Conservation (phyloP, 495 filamentous ascomycete genomes). For the Daldinia bambusicola region DNA sequence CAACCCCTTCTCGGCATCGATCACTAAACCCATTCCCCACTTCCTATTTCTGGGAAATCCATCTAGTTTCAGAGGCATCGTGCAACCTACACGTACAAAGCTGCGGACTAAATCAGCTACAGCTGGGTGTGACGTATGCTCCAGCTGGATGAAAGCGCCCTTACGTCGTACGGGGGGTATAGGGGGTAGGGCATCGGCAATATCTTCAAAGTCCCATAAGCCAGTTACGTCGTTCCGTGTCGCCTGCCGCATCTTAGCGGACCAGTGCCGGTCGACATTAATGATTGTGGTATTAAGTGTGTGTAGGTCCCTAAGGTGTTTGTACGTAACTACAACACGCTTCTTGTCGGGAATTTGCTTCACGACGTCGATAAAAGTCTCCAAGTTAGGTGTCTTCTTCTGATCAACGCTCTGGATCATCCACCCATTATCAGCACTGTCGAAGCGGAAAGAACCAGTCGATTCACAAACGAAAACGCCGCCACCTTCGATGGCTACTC, state of each 20-base stretch:
- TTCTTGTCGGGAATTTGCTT: slow-evolving; percentile 88
- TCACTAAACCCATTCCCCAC: slow-evolving; percentile 93
- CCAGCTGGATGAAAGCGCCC: slow-evolving; percentile 89
- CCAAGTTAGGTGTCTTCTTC: slow-evolving; percentile 84
- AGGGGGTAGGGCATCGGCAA: slow-evolving; percentile 81
- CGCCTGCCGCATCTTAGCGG: slow-evolving; percentile 90
- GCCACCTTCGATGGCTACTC: slow-evolving; percentile 81
- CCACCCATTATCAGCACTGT: slow-evolving; percentile 91
- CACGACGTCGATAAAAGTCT: slow-evolving; percentile 92
- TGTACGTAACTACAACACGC: slow-evolving; percentile 91
- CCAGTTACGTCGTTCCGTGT: slow-evolving; percentile 91
- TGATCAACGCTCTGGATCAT: slow-evolving; percentile 89
- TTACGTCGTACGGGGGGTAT: slow-evolving; percentile 74
- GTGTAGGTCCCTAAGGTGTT: slow-evolving; percentile 93
- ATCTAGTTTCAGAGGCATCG: slow-evolving; percentile 94
- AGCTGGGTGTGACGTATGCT: slow-evolving; percentile 87
- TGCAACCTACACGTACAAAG: slow-evolving; percentile 91
- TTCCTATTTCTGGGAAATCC: slow-evolving; percentile 93
- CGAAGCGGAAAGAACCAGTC: slow-evolving; percentile 92
- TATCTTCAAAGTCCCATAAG: slow-evolving; percentile 92
- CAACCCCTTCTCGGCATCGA: slow-evolving; percentile 94
- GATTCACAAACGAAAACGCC: slow-evolving; percentile 93
- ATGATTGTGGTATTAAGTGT: slow-evolving; percentile 92
- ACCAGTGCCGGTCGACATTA: slow-evolving; percentile 95
- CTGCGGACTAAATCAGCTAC: slow-evolving; percentile 91